These are phyloP conservation scores for Amanita jacksonii DNA, from an alignment of 768 basidiomycete genomes.

Conservation along the genomic window DNA sequence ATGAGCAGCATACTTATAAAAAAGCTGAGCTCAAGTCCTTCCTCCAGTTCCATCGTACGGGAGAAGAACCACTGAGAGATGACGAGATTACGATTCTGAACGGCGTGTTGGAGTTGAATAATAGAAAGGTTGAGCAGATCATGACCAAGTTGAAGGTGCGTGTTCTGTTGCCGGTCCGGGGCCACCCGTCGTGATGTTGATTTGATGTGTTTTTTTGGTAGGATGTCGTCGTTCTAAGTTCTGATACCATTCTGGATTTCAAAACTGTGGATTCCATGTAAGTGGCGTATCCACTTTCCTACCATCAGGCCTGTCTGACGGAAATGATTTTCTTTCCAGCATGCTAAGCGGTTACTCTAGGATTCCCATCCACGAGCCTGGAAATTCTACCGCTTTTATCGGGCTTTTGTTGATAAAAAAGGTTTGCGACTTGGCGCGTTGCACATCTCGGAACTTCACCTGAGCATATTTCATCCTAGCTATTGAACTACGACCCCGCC, in stretches of 20 bases:
- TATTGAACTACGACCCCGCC: conserved; percentile 85
- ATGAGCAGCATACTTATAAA: conserved; percentile 70
- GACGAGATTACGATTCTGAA: conserved; percentile 79
- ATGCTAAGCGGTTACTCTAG: conserved; percentile 83
- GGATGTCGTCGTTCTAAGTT: conserved; percentile 76
- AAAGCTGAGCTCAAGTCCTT: conserved; percentile 76
- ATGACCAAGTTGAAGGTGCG: conserved; percentile 73
- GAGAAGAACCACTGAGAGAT: conserved; percentile 69
- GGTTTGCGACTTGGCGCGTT: conserved; percentile 24
- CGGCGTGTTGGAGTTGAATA: conserved; percentile 69
- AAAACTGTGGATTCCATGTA: conserved; percentile 69
- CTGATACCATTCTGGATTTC: conserved; percentile 75
- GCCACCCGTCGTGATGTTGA: conserved; percentile 19
- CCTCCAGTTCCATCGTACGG: conserved; percentile 69
- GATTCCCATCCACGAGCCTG: conserved; percentile 78
- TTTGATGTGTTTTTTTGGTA: conserved; percentile 17
- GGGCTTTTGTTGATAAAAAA: conserved; percentile 82
- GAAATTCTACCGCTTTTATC: conserved; percentile 58
- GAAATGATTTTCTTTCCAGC: conserved; percentile 22
- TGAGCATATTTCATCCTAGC: conserved; percentile 28
- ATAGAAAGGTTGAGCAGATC: conserved; percentile 65
- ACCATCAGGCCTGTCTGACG: conserved; percentile 5
- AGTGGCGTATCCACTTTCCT: conserved; percentile 9
- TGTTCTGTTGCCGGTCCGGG: too few species aligned
- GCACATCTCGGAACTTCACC: neutral